phyloP scores from a whole-genome alignment of 345 rosid genomes.

The Eutrema yunnanense region DNA sequence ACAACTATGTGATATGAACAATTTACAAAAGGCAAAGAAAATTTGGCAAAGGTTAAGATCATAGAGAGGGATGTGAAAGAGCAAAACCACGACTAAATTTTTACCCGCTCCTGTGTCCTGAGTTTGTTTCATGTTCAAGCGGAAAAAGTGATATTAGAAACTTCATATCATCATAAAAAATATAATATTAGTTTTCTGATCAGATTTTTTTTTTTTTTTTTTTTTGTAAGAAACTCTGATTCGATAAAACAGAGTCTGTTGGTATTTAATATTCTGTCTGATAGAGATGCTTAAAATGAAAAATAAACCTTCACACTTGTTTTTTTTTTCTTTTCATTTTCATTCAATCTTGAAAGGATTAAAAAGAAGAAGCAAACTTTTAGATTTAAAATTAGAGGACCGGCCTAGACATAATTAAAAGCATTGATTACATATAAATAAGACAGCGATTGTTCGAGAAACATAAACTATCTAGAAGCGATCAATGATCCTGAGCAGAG shows the following conservation, averaged over 20 bases:
- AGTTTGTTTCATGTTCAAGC: background rate
- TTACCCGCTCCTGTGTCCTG: background rate
- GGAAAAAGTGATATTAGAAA: background rate
- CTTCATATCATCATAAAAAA: background rate
- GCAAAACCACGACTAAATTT: background rate
- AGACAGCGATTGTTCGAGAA: background rate
- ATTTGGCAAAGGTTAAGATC: background rate
- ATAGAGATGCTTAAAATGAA: background rate
- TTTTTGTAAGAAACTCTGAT: background rate
- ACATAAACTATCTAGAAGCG: slow-evolving; percentile 13
- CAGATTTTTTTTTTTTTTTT: too few relatives aligned
- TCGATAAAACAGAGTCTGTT: background rate
- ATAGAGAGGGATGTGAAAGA: background rate
- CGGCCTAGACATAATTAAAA: background rate
- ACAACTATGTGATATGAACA: background rate
- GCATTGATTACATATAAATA: background rate
- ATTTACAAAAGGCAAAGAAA: background rate
- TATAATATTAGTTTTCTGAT: background rate
- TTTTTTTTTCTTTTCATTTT: background rate
- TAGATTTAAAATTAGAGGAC: background rate
- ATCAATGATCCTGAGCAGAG: slow-evolving; percentile 28
- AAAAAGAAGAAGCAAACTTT: background rate
- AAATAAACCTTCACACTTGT: background rate
- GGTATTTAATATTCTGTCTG: background rate
- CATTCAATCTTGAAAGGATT: background rate